Percentiles rank a stretch among this genome's conserved stretches.
phyloP scores from a whole-genome alignment of 192 early-diverging fungal species.

The Obelidium mucronatum region DNA sequence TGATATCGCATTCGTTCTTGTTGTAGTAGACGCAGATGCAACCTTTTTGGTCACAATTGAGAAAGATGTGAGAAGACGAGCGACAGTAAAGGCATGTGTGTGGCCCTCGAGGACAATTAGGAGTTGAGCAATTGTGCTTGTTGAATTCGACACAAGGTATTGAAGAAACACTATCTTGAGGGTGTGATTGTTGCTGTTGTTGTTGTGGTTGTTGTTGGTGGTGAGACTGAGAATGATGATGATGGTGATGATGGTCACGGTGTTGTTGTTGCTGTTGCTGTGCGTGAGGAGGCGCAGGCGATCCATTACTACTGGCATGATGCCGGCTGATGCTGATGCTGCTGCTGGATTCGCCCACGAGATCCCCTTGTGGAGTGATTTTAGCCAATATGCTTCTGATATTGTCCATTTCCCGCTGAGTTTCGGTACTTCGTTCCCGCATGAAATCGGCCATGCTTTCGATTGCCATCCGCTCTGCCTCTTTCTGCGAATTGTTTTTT shows the following conservation, averaged over 20 bases:
- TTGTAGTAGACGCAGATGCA: conserved; percentile 38
- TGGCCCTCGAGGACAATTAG: not conserved
- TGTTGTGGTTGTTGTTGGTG: not conserved
- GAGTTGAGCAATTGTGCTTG: conserved; percentile 9
- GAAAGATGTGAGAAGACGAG: not conserved
- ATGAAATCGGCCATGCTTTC: conserved; percentile 39
- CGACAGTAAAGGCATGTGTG: conserved; percentile 27
- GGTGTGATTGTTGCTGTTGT: not conserved
- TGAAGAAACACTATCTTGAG: not conserved
- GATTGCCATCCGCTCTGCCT: conserved; percentile 23
- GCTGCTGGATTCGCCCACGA: too few species aligned
- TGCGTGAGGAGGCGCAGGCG: too few species aligned
- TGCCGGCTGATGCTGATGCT: too few species aligned
- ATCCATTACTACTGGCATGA: too few species aligned
- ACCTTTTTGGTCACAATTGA: conserved; percentile 31
- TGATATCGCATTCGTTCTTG: conserved; percentile 36
- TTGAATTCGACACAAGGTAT: conserved; percentile 20
- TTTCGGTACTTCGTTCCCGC: conserved; percentile 28
- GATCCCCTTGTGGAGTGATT: too few species aligned
- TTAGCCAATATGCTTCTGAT: too few species aligned
- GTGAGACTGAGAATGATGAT: conserved; percentile 12
- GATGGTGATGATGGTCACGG: too few species aligned
- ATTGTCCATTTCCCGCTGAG: conserved; percentile 31
- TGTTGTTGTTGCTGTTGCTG: conserved; percentile 1
- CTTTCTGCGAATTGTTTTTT: conserved; percentile 34